Base-by-base conservation (phyloP, 768 basidiomycete genomes). In the Leucosporidium yakuticum region DNA sequence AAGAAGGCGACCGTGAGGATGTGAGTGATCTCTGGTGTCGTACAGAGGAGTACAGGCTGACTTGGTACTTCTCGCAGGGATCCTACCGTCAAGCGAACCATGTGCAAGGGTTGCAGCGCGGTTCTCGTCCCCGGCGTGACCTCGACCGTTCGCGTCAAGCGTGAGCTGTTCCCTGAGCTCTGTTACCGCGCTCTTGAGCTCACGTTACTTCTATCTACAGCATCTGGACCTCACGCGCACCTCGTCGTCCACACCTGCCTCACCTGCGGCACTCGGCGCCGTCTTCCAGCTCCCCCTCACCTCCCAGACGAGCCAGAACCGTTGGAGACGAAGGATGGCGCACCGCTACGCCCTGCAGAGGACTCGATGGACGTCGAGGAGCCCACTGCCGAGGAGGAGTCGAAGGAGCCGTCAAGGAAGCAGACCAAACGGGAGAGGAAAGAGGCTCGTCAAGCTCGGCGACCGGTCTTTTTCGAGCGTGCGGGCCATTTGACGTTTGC, bases 1-100 rank as follows among this genome's bases (percentile, higher is more conserved):
- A 84, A 85, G 78, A 90, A 88, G 77, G 85, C 88, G 0, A 87
- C 85, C 27, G 85, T 89, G 27, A 86, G 85, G 75, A 86, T 91
- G 91, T 91, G 49, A 53, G 84, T 79, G 39, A 48, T 66, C 23
- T 59, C 21, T 53, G 39, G 12, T 17, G 51, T 55, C 14, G 56
- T 66, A 48, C 36, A 32, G 57, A 3, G 54, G 20, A 4, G 29
- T 15, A 31, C 17, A 4, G 54, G 4, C 31, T 55, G 31, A n/a
- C 39, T 44, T 29, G 47, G 20, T 23, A 54, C 8, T 17, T 0
- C 23, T 5, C 1, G 0, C 70, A 91, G 91, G 73, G 91, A 93
- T 76, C 90, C 91, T 0, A 80, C 83, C 1, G 82, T 93, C n/a
- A 94, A 93, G 77, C 86, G 91, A 17, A 85, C 86, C 2, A 74